These are phyloP conservation scores for Thielaviopsis cerberus DNA, from an alignment of 2,329 filamentous ascomycete genomes.

Conservation along the genomic window DNA sequence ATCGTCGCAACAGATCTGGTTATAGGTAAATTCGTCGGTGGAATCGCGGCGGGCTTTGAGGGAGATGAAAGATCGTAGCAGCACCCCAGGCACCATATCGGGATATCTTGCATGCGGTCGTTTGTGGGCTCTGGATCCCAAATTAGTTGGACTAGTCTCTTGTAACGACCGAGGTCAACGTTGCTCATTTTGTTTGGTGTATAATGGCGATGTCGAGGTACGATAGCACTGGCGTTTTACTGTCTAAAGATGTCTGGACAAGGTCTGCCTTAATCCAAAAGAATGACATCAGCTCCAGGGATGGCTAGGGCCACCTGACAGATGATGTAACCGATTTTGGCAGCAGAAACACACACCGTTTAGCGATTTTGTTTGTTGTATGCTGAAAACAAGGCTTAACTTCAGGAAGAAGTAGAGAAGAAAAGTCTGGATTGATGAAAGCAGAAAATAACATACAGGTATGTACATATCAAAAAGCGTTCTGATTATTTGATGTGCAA, in stretches of 20 bases:
- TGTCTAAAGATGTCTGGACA: not conserved
- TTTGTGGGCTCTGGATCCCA: slow-evolving; percentile 83
- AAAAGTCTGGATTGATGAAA: not conserved
- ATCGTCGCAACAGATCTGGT: not conserved
- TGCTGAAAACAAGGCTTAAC: not conserved
- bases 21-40: not conserved
- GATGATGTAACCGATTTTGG: slow-evolving; percentile 5
- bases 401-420: not conserved
- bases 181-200: slow-evolving; percentile 23
- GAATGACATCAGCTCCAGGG: slow-evolving; percentile 8
- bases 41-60: not conserved
- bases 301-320: not conserved
- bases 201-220: not conserved
- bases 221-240: not conserved
- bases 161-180: slow-evolving; percentile 56
- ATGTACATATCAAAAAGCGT: not conserved
- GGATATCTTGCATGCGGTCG: slow-evolving; percentile 44
- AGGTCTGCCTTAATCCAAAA: not conserved
- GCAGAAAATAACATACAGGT: not conserved
- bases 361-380: not conserved
- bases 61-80: slow-evolving; percentile 26
- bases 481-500: not conserved
- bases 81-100: slow-evolving; percentile 66
- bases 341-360: not conserved
- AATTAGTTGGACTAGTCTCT: slow-evolving; percentile 74